Base-by-base conservation (phyloP, 306 rosid genomes). In the Prunus mume region DNA sequence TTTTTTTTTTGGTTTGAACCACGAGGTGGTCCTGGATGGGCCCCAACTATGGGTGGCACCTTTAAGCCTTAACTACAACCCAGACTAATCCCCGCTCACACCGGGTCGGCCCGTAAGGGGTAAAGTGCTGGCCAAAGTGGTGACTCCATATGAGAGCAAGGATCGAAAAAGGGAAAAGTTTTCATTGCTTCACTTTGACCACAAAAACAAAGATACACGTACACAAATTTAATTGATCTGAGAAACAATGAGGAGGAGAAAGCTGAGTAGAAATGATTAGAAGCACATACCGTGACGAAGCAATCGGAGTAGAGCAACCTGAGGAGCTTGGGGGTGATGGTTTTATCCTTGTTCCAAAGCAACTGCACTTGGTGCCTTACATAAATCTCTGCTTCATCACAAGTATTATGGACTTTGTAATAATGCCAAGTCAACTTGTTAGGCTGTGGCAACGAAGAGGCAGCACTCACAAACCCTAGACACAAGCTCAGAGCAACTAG, bases 241-340 rank as follows among this genome's bases (percentile, higher is more conserved):
- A n/a, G n/a, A 18, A 63, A 63, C 41, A n/a, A 54, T 47, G 68
- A 43, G n/a, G 51, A 25, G 41, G 49, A 51, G 22, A 0, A 38
- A 6, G 43, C 9, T 32, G 9, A 38, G 50, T 54, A 54, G 58
- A 54, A 19, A 6, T 20, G 58, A 54, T 1, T 14, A 3, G 18
- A 49, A 11, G 12, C 64, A 83, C 90, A 41, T 88, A 90, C 95
- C 9, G 79, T 85, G 56, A 88, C 82, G 24, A 91, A 88, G 83
- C 98, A 93, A 70, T 93, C 97, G 0, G 96, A 49, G 60, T 79
- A 93, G 75, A 82, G 80, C 89, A 93, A 61, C 27, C 91, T 91
- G 17, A 87, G 90, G 79, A 93, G 88, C 84, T 87, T 82, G 6
- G 98, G 74, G 1, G 91, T 71, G 74, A 91, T 82, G 88, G 72